These are phyloP conservation scores for Salvia miltiorrhiza DNA, from an alignment of 257 asterid species.

Conservation along the genomic window DNA sequence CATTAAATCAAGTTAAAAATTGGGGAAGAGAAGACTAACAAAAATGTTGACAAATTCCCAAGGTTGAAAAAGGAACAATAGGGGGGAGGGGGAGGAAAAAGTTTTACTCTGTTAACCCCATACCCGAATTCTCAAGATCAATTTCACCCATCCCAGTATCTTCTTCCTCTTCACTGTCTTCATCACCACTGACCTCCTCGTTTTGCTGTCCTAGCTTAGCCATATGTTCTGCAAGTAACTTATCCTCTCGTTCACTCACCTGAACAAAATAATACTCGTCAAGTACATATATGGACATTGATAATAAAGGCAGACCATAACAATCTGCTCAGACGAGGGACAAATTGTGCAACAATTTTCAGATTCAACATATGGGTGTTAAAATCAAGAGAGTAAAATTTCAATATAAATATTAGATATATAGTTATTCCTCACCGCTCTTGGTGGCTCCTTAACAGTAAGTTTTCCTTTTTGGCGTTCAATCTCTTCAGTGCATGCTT, in stretches of 20 bases:
- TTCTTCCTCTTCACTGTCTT: conserved; percentile 89
- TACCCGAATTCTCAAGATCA: conserved; percentile 57
- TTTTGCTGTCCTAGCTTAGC: conserved; percentile 64
- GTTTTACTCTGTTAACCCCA: conserved; percentile 37
- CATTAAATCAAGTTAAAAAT: neutral
- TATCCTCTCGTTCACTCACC: conserved; percentile 99
- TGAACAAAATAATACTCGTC: conserved; percentile 28
- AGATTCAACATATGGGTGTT: neutral
- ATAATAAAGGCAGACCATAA: neutral
- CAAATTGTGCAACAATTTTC: neutral
- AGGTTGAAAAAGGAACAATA: neutral
- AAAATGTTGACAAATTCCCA: conserved; percentile 13
- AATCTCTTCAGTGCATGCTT: conserved; percentile 77
- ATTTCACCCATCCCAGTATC: conserved; percentile 97
- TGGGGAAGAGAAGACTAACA: neutral
- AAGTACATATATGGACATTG: neutral
- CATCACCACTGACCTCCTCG: conserved; percentile 88
- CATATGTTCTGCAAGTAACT: conserved; percentile 77
- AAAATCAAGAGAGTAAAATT: neutral
- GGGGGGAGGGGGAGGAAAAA: too few species aligned
- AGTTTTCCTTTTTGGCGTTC: conserved; percentile 85
- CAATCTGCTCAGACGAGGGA: neutral
- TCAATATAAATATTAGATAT: neutral
- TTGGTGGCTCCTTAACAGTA: conserved; percentile 78
- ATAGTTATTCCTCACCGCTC: conserved; percentile 69